Evolutionary conservation across 495 filamentous ascomycete species (phyloP).

Genomic region (Glarea lozoyensis): DNA sequence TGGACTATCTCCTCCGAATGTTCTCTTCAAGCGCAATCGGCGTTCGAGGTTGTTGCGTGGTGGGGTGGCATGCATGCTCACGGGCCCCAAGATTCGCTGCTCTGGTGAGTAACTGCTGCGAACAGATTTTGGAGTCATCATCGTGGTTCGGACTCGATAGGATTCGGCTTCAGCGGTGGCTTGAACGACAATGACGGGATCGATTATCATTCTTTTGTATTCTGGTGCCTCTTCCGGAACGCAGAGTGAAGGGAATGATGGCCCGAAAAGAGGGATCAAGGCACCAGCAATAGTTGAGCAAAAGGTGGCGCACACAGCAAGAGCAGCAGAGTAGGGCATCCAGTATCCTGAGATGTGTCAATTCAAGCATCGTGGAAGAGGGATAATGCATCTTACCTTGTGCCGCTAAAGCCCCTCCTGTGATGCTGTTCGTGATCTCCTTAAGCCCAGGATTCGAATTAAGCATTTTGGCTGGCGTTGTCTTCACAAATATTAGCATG

Average conservation of each 20-base stretch:
- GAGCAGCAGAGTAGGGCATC: conserved; percentile 85
- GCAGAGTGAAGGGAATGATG: conserved; percentile 65
- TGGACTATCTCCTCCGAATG: conserved; percentile 16
- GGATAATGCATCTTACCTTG: conserved; percentile 57
- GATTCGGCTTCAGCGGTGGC: conserved; percentile 35
- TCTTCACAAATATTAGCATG: conserved; percentile 41
- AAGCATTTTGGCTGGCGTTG: conserved; percentile 74
- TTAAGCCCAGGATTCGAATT: conserved; percentile 70
- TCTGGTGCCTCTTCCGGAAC: conserved; percentile 44
- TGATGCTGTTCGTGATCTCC: conserved; percentile 87
- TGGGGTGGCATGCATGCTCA: conserved; percentile 4
- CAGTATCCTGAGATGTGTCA: conserved; percentile 71
- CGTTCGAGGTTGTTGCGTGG: conserved; percentile 7
- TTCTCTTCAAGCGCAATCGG: conserved; percentile 16
- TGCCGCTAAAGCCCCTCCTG: conserved; percentile 77
- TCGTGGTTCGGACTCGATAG: conserved; percentile 27
- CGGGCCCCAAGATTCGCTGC: background rate
- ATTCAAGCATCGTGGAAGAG: no score
- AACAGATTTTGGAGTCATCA: conserved; percentile 4
- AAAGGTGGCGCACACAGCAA: conserved; percentile 76
- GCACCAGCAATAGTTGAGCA: conserved; percentile 77
- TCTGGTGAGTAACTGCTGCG: background rate
- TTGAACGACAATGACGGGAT: conserved; percentile 42
- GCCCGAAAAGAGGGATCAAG: conserved; percentile 82
- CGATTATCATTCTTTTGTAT: conserved; percentile 62